Evolutionary conservation across 2,329 filamentous ascomycete genomes (phyloP), one percentile per base, ranked within the genome.

Genomic region (Calonectria hongkongensis): DNA sequence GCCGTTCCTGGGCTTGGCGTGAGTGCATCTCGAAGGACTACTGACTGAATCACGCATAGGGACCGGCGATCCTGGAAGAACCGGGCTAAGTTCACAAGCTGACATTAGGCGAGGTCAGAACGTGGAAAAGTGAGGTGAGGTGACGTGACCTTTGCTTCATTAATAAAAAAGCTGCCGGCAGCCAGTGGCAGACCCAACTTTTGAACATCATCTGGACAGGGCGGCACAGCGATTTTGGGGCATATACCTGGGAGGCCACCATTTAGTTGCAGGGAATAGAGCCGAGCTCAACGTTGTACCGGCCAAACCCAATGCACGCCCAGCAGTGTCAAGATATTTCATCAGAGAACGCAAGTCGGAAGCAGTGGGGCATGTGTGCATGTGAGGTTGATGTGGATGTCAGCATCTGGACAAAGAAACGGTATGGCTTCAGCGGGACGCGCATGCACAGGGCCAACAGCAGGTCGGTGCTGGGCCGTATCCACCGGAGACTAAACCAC

Each of bases 381-480:
- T 72, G 64, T 72, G 69, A 75, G 56, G 71, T 67, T 60, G 58
- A 21, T 16, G 64, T 73, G 54, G 62, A 64, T 47, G 48, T 66
- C 70, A 66, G 62, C 60, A 54, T 63, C 65, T 54, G 54, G 39
- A 54, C 50, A 63, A 75, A 71, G 69, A 70, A 76, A 47, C 70
- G 68, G 73, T 75, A 74, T 76, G 75, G 73, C 66, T 75, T 60
- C 54, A 58, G 54, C 54, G 62, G 68, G 76, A 74, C 68, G 66
- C 70, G 64, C 71, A 75, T 75, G 58, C 58, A 58, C 71, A 67
- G 68, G 76, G 75, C 76, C 76, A 79, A 71, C 58, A 69, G 60
- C 70, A 72, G 75, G 73, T 69, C 73, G 75, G 63, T 78, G 74
- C 73, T 68, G 73, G 69, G 36, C 69, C 71, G 71, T 76, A 72